phyloP scores from a whole-genome alignment of 805 yeast species.

The Myxozyma geophila region DNA sequence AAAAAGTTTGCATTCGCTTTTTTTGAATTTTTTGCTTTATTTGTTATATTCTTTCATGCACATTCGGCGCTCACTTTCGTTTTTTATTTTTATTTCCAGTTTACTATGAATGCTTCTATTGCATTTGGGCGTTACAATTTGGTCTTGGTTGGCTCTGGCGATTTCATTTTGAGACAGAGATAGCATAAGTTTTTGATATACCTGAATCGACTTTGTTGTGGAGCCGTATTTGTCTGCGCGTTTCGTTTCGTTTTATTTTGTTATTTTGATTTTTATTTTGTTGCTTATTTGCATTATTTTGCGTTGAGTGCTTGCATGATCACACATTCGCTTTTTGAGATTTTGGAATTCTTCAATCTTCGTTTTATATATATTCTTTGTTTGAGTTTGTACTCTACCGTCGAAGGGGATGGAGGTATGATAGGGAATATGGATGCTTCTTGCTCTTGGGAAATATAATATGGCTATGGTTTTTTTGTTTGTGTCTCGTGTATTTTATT shows the following conservation, averaged over 20 bases:
- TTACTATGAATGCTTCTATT: not conserved
- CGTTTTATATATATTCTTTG: not conserved
- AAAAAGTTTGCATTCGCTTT: constrained; percentile 11
- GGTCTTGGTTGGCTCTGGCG: not conserved
- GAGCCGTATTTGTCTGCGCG: no score
- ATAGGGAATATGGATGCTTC: not conserved
- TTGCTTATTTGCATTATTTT: no score
- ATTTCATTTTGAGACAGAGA: not conserved
- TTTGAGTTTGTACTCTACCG: not conserved
- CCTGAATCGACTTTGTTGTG: no score
- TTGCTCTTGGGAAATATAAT: not conserved
- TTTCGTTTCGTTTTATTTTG: no score
- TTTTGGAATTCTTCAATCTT: no score
- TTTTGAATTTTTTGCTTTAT: not conserved
- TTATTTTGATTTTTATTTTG: no score
- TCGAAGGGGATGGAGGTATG: not conserved
- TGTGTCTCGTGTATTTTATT: not conserved
- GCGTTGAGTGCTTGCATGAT: no score
- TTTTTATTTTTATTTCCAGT: not conserved
- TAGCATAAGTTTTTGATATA: not conserved
- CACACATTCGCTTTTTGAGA: no score
- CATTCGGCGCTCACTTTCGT: constrained; percentile 14
- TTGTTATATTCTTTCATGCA: constrained; percentile 5
- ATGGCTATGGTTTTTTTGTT: not conserved
- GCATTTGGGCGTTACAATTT: constrained; percentile 9